Evolutionary conservation across 805 yeast species (phyloP), one percentile per base, ranked within the genome.

Genomic region (Kodamaea hsintzibuensis): DNA sequence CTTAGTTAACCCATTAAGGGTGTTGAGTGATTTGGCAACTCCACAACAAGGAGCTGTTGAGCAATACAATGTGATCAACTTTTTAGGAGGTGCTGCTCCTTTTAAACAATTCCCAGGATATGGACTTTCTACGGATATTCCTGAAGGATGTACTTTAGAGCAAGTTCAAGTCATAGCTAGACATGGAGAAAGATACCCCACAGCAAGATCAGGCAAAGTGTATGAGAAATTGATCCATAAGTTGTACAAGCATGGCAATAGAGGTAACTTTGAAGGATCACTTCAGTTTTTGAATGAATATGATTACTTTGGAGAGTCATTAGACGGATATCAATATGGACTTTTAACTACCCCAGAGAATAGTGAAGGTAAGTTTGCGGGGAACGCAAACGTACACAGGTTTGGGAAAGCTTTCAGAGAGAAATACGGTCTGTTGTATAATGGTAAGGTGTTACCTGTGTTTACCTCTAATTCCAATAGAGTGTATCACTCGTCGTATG

Each of bases 111-210:
- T 73, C 49, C 67, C 71, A 2, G 87, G 87, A 0, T 80, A 67
- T 60, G 88, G 88, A 2, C 76, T 84, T 40, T 69, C 79, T 13
- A 65, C 76, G 17, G 81, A 71, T 8, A 58, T 73, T 1, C 86
- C 88, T n/a, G 72, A 67, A 7, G 74, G 72, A 47, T 85, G 89
- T 67, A 61, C 68, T 6, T 73, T 85, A 53, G 82, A 82, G 60
- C 95, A 88, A 66, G 90, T 87, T 10, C 91, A 86, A 59, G 71
- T 88, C 25, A 71, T 88, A 49, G 83, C 85, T 60, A 80, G 96
- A 63, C 96, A 90, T 64, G 96, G 95, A n/a, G 95, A 89, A 66
- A 75, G 96, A 60, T 88, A 76, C 63, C 91, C 90, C 2, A n/a
- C 76, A 10, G 57, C 55, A 35, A 55, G 61, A 35, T 57, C 55